Evolutionary conservation across 2,329 filamentous ascomycete genomes (phyloP), one percentile per base, ranked within the genome.

Genomic region (Fusarium cicatricum): DNA sequence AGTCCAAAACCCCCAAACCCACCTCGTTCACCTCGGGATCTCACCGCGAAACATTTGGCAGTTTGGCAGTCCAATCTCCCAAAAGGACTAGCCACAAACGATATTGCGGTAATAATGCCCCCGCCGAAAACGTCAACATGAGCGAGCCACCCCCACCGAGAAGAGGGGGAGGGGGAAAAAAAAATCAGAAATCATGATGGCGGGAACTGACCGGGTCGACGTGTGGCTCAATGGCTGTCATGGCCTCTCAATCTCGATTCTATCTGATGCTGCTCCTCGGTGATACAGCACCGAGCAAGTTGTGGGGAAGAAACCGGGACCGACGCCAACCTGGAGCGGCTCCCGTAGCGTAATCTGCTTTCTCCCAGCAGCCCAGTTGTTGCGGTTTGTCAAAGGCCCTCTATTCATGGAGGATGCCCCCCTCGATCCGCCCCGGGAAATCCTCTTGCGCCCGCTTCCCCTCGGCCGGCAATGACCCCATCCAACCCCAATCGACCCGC

Each of bases 391-490:
- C 21, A 21, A 21, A 21, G 21, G 21, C 21, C 54, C 33, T 33
- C 28, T 14, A 28, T n/a, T n/a, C n/a, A n/a, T n/a, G n/a, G n/a
- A n/a, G n/a, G n/a, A n/a, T n/a, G n/a, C n/a, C n/a, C n/a, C n/a
- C n/a, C n/a, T n/a, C n/a, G n/a, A n/a, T 14, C 15, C 33, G 47
- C 63, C 65, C 71, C 71, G 71, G 70, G 69, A 73, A 73, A 73
- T 73, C 71, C 68, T 73, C 71, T 73, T 73, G 67, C 58, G 45
- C 21, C 52, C 62, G 64, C 65, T 66, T 69, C 67, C 67, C 60
- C 64, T 70, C 65, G 67, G 64, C 64, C 62, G 65, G 64, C 65
- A 65, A 55, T 52, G 50, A 45, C 61, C 60, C 54, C 58, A 54
- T 59, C 46, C 43, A 58, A 41, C 50, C 55, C 55, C 52, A 57